A percentile compares a stretch with the other conserved stretches of the same genome.
phyloP scores from a whole-genome alignment of 2,329 filamentous ascomycete species.

The Microdochium trichocladiopsis region DNA sequence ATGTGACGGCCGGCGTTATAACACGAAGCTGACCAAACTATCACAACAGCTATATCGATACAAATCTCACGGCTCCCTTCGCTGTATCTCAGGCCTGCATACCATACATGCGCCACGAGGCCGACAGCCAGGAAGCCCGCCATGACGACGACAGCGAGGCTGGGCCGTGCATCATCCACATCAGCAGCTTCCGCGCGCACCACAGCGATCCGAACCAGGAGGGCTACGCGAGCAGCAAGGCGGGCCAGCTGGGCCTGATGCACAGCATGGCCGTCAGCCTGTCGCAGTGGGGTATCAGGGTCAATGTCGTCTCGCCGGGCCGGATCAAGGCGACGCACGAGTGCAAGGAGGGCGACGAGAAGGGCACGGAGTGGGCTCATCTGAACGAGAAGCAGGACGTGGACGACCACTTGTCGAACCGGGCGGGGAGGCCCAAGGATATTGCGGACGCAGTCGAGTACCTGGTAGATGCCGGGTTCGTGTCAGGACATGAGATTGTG shows the following conservation, averaged over 20 bases:
- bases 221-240: conserved; percentile 35
- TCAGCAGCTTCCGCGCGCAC: conserved; percentile 36
- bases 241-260: conserved; percentile 25
- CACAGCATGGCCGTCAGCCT: conserved; percentile 27
- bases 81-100: conserved; percentile 37
- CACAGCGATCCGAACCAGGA: conserved; percentile 39
- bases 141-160: conserved; percentile 13
- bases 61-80: conserved; percentile 37
- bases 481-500: conserved; percentile 18
- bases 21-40: not conserved
- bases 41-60: conserved; percentile 26
- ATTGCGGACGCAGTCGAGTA: conserved; percentile 34
- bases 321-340: conserved; percentile 39
- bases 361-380: conserved; percentile 26
- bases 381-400: conserved; percentile 27
- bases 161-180: conserved; percentile 36
- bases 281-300: conserved; percentile 21
- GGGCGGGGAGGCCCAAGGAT: conserved; percentile 35
- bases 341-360: conserved; percentile 33
- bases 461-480: conserved; percentile 17
- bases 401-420: conserved; percentile 31
- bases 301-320: conserved; percentile 34
- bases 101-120: conserved; percentile 27
- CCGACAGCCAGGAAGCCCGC: not conserved
- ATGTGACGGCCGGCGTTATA: not conserved